Conservation (phyloP, 2,329 filamentous ascomycete genomes). For the Coniella vitis region DNA sequence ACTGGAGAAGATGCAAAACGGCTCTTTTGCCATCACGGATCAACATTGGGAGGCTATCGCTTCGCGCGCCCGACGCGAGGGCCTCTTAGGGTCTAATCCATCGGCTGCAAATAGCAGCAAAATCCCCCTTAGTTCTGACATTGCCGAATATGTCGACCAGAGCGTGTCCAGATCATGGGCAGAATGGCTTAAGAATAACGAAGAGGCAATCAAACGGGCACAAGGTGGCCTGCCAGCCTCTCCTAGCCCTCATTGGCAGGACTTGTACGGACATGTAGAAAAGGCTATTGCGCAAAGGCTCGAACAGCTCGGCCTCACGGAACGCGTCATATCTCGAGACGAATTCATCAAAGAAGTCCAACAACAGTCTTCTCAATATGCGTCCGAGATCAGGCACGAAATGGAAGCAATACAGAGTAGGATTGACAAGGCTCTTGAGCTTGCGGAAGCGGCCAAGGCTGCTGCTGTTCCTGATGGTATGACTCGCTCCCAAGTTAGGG, state of each 20-base stretch:
- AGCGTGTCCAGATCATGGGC: constrained; percentile 40
- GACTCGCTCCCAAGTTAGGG: constrained; percentile 33
- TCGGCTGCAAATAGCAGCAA: background rate
- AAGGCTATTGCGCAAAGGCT: constrained; percentile 26
- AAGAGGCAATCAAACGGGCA: constrained; percentile 21
- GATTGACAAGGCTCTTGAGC: constrained; percentile 18
- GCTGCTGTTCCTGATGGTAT: constrained; percentile 26
- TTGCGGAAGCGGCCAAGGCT: constrained; percentile 26
- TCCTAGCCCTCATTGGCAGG: constrained; percentile 4
- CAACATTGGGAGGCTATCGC: constrained; percentile 41
- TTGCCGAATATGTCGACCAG: constrained; percentile 16
- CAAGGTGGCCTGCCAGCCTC: background rate
- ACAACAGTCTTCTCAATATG: constrained; percentile 31
- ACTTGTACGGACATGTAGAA: constrained; percentile 24
- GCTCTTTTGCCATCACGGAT: constrained; percentile 35
- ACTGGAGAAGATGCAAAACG: constrained; percentile 33
- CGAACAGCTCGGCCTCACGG: constrained; percentile 17
- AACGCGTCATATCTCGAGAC: constrained; percentile 36
- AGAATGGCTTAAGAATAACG: constrained; percentile 45
- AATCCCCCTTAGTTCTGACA: background rate
- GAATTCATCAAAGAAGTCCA: constrained; percentile 41
- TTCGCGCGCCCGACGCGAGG: constrained; percentile 32
- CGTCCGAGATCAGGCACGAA: constrained; percentile 33
- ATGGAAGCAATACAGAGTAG: constrained; percentile 29
- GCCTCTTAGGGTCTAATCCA: constrained; percentile 17